Evolutionary conservation across 768 basidiomycete species (phyloP), one percentile per base, ranked within the genome.

Genomic region (Phanerodontia chrysosporium): DNA sequence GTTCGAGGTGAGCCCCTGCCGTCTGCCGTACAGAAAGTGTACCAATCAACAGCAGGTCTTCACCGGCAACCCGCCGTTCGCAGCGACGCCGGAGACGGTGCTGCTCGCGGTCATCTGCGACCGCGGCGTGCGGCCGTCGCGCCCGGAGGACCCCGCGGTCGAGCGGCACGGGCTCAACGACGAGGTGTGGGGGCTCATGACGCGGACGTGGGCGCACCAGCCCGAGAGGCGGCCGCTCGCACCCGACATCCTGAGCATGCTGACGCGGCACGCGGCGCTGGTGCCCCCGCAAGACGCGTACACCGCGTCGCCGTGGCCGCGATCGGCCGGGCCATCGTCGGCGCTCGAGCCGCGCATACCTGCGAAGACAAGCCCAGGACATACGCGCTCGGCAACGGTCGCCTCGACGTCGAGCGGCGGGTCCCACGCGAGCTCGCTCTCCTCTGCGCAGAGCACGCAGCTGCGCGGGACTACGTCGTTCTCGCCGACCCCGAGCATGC

Each of bases 1-100:
- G 54, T 63, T 51, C 36, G 62, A 63, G 58, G 62, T 46, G 12
- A 48, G 25, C 21, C 16, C 46, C 25, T n/a, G n/a, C n/a, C n/a
- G n/a, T n/a, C n/a, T n/a, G n/a, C n/a, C n/a, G n/a, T n/a, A n/a
- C n/a, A n/a, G n/a, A n/a, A n/a, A n/a, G n/a, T n/a, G n/a, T n/a
- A n/a, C n/a, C n/a, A n/a, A n/a, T n/a, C n/a, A n/a, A n/a, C n/a
- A 4, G n/a, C 7, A 60, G 59, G 48, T 60, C 12, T 60, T 56
- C 51, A 51, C 54, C 1, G 59, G 46, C 21, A 13, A 13, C 21
- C 54, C 55, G 6, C 59, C 59, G 1, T 60, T 60, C 35, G 45
- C 59, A 3, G 25, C 13, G n/a, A 46, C 55, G 4, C 55, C 59
- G 1, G 59, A 56, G 9, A 5, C 30, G 1, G 13, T 60, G 27